A percentile compares a stretch with the other conserved stretches of the same genome.
These are phyloP conservation scores for Multifurca ochricompacta DNA, from an alignment of 768 basidiomycete species.

Conservation along the genomic window DNA sequence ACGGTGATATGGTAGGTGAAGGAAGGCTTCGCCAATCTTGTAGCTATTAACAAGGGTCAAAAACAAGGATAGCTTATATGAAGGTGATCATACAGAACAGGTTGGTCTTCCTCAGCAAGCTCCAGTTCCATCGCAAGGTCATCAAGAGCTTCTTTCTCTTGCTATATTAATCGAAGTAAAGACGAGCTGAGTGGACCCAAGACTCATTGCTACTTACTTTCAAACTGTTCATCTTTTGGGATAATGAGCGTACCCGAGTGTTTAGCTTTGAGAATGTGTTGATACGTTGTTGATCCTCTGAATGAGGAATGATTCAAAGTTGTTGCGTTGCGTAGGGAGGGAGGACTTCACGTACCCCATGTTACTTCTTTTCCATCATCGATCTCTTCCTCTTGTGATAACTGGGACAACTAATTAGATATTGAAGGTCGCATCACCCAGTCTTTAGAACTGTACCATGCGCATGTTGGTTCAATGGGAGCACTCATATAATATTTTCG, in stretches of 20 bases:
- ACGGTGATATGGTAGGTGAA: conserved; percentile 62
- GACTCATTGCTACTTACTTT: conserved; percentile 45
- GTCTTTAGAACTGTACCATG: conserved; percentile 36
- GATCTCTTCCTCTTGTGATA: conserved; percentile 69
- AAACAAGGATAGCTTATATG: not conserved
- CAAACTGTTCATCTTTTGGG: conserved; percentile 62
- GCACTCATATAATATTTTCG: not conserved
- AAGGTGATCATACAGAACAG: conserved; percentile 52
- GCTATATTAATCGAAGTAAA: conserved; percentile 38
- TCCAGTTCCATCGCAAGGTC: conserved; percentile 85
- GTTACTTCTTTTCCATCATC: conserved; percentile 74
- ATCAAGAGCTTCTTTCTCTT: conserved; percentile 92
- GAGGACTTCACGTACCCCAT: conserved; percentile 51
- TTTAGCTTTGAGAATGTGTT: conserved; percentile 90
- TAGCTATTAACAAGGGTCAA: conserved; percentile 43
- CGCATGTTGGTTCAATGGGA: conserved; percentile 35
- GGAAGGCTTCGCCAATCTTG: conserved; percentile 83
- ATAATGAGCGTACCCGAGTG: conserved; percentile 60
- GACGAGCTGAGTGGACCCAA: not conserved
- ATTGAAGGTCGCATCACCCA: not conserved
- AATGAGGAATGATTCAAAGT: not conserved
- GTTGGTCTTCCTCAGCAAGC: conserved; percentile 77
- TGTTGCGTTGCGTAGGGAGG: not conserved
- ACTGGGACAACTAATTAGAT: conserved; percentile 32
- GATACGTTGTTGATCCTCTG: conserved; percentile 81